A percentile compares a stretch with the other conserved stretches of the same genome.
Conservation (phyloP, 23 red algal genomes). For the Cyanidiococcus yangmingshanensis region DNA sequence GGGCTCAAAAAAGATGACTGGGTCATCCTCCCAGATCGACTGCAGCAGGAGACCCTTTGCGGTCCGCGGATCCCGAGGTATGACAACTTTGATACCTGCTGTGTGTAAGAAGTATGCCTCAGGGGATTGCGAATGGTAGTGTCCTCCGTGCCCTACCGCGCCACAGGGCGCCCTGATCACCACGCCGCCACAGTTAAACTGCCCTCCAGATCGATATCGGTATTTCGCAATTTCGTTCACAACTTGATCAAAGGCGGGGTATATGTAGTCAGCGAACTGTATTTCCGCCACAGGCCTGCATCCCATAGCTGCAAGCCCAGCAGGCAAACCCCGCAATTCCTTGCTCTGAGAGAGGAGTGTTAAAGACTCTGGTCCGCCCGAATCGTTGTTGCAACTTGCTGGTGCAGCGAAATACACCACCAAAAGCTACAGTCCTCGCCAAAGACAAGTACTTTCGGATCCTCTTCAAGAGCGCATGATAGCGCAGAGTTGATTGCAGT, state of each 20-base stretch:
- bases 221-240: conserved; percentile 58
- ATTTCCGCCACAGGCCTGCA: conserved; percentile 43
- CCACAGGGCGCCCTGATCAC: conserved; percentile 47
- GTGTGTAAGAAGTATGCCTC: conserved; percentile 57
- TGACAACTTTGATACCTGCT: conserved; percentile 54
- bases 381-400: conserved; percentile 29
- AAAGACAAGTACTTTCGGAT: conserved; percentile 34
- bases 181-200: conserved; percentile 38
- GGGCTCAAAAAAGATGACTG: conserved; percentile 61
- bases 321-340: conserved; percentile 42
- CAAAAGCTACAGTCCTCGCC: conserved; percentile 69
- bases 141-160: conserved; percentile 51
- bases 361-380: conserved; percentile 42
- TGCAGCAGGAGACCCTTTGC: conserved; percentile 54
- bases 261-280: conserved; percentile 72
- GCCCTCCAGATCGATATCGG: conserved; percentile 49
- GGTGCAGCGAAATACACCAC: conserved; percentile 58
- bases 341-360: conserved; percentile 67
- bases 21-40: conserved; percentile 35
- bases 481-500: conserved; percentile 33
- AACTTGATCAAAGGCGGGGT: conserved; percentile 50
- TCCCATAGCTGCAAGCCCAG: conserved; percentile 39
- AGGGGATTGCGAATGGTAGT: conserved; percentile 49
- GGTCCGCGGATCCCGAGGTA: conserved; percentile 25
- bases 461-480: conserved; percentile 19